Evolutionary conservation across 257 asterid species (phyloP).

Genomic region (Rhazya stricta): DNA sequence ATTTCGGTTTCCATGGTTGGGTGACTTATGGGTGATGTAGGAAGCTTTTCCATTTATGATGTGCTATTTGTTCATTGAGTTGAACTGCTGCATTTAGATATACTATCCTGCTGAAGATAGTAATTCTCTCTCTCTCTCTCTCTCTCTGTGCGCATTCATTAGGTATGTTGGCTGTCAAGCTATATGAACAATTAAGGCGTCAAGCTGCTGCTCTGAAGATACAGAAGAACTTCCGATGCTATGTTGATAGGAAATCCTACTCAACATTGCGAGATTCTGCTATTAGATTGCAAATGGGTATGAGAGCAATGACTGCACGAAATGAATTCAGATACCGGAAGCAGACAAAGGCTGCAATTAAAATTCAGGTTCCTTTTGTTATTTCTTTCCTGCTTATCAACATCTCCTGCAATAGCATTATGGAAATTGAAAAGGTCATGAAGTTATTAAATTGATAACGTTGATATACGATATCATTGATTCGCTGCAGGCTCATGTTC

Average conservation of each 20-base stretch:
- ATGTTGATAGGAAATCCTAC: slow-evolving; percentile 59
- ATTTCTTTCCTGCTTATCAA: slow-evolving; percentile 1
- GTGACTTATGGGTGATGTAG: background rate
- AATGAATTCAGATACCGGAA: slow-evolving; percentile 77
- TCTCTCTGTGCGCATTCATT: slow-evolving; percentile 1
- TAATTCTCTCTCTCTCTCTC: background rate
- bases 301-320: slow-evolving; percentile 90
- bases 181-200: slow-evolving; percentile 80
- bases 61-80: slow-evolving; percentile 5
- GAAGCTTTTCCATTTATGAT: background rate
- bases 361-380: slow-evolving; percentile 64
- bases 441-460: background rate
- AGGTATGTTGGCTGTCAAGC: slow-evolving; percentile 85
- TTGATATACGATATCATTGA: slow-evolving; percentile 21
- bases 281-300: slow-evolving; percentile 74
- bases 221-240: slow-evolving; percentile 84
- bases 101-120: slow-evolving; percentile 1
- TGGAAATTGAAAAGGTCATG: background rate
- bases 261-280: slow-evolving; percentile 54
- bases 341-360: slow-evolving; percentile 86
- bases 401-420: background rate
- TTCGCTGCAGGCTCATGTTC: slow-evolving; percentile 63
- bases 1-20: background rate
- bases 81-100: background rate
- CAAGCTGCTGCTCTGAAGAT: slow-evolving; percentile 90